Percentiles rank a stretch among this genome's conserved stretches.
These are phyloP conservation scores for Nicotiana knightiana DNA, from an alignment of 257 asterid genomes.

Conservation along the genomic window DNA sequence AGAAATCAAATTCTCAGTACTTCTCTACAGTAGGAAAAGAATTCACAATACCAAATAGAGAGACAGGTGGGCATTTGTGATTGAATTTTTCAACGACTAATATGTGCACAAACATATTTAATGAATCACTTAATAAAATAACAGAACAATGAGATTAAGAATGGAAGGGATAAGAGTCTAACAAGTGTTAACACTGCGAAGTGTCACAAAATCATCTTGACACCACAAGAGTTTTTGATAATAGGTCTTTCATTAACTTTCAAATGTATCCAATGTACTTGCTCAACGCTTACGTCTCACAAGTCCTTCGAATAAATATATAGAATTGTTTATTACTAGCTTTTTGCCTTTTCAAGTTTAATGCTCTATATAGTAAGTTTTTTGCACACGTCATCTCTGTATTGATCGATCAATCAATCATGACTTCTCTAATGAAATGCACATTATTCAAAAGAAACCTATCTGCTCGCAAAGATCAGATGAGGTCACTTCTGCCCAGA, in stretches of 20 bases:
- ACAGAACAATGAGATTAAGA: neutral
- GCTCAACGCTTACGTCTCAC: neutral
- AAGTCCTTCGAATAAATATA: too few relatives aligned
- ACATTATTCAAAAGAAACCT: neutral
- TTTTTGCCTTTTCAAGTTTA: neutral
- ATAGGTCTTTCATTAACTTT: neutral
- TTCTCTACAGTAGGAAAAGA: neutral
- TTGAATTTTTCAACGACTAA: neutral
- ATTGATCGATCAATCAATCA: too few relatives aligned
- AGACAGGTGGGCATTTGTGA: neutral
- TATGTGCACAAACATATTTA: neutral
- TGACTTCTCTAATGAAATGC: neutral
- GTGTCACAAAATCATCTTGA: neutral
- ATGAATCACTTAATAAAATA: neutral
- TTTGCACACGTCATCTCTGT: neutral
- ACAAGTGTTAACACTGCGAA: neutral
- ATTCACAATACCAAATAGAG: neutral
- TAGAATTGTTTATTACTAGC: neutral
- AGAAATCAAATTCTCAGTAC: neutral
- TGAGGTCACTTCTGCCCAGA: neutral
- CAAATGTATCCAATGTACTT: neutral
- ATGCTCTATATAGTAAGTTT: neutral
- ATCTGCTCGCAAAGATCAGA: neutral
- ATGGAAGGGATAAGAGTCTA: neutral
- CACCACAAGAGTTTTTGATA: neutral